phyloP scores from a whole-genome alignment of 1,284 basidiomycete genomes.

The Rhodofomes roseus region DNA sequence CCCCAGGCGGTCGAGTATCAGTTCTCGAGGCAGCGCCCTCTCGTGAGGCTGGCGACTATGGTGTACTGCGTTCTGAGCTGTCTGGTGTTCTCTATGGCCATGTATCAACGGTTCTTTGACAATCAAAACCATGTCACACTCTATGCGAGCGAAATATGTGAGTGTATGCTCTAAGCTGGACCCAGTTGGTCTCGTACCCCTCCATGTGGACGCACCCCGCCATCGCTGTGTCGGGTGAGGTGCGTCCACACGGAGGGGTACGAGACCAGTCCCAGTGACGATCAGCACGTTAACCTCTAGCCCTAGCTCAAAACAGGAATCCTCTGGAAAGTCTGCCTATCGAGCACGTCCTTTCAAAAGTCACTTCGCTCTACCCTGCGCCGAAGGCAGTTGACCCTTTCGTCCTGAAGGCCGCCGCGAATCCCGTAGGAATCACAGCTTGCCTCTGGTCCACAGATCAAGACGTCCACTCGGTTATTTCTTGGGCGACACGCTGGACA shows the following conservation, averaged over 20 bases:
- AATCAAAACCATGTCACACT: not conserved
- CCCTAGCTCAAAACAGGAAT: constrained; percentile 6
- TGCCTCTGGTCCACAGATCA: constrained; percentile 48
- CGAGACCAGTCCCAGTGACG: too few species aligned
- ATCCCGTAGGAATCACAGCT: constrained; percentile 35
- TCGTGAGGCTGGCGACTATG: not conserved
- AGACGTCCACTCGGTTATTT: constrained; percentile 30
- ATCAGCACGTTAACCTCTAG: not conserved
- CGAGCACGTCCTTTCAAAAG: constrained; percentile 26
- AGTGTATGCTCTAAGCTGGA: not conserved
- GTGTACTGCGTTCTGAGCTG: not conserved
- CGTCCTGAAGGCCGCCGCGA: constrained; percentile 14
- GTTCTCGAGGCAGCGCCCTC: not conserved
- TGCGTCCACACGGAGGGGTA: too few species aligned
- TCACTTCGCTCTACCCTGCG: constrained; percentile 23
- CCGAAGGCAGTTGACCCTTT: constrained; percentile 24
- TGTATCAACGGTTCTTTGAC: not conserved
- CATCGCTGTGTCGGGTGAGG: too few species aligned
- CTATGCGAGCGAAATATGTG: not conserved
- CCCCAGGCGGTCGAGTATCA: not conserved
- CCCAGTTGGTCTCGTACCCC: too few species aligned
- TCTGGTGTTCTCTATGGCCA: not conserved
- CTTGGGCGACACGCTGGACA: constrained; percentile 44
- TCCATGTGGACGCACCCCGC: too few species aligned
- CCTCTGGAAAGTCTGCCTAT: constrained; percentile 20